These are phyloP conservation scores for Triticum monococcum DNA, from an alignment of 176 grass and related monocot genomes.

Conservation along the genomic window DNA sequence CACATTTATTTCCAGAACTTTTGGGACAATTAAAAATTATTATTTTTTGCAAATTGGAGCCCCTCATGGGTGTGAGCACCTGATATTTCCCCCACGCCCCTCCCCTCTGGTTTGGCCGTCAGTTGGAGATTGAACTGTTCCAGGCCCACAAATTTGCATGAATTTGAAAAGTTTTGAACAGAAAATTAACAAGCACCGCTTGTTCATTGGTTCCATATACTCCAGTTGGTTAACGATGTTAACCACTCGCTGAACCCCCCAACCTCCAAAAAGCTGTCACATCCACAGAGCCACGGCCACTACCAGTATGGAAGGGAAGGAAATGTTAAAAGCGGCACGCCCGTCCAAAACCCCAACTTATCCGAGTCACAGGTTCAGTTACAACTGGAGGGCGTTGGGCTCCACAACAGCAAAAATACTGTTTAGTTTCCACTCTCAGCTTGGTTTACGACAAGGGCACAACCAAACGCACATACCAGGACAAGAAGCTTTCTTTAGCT, in stretches of 20 bases:
- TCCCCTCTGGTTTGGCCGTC: too few species aligned
- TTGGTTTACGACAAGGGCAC: constrained; percentile 14
- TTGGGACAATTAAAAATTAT: too few species aligned
- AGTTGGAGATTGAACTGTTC: too few species aligned
- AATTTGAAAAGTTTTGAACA: too few species aligned
- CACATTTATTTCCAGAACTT: too few species aligned
- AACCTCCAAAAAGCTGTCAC: background rate
- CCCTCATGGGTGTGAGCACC: too few species aligned
- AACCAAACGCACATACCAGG: constrained; percentile 1
- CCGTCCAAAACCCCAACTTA: constrained; percentile 11
- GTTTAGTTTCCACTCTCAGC: background rate
- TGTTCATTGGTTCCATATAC: background rate
- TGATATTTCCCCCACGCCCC: too few species aligned
- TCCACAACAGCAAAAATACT: constrained; percentile 2
- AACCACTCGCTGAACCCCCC: background rate
- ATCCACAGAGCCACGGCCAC: background rate
- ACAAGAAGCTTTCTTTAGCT: constrained; percentile 18
- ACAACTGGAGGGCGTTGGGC: background rate
- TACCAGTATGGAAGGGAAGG: background rate
- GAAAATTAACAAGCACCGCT: background rate
- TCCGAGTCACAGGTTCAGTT: background rate
- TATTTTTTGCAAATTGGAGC: too few species aligned
- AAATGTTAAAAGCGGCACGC: background rate
- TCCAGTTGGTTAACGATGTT: background rate
- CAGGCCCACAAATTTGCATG: too few species aligned